A percentile compares a stretch with the other conserved stretches of the same genome.
Conservation (phyloP, 192 early-diverging fungal species). For the Rhizoclosmatium globosum region DNA sequence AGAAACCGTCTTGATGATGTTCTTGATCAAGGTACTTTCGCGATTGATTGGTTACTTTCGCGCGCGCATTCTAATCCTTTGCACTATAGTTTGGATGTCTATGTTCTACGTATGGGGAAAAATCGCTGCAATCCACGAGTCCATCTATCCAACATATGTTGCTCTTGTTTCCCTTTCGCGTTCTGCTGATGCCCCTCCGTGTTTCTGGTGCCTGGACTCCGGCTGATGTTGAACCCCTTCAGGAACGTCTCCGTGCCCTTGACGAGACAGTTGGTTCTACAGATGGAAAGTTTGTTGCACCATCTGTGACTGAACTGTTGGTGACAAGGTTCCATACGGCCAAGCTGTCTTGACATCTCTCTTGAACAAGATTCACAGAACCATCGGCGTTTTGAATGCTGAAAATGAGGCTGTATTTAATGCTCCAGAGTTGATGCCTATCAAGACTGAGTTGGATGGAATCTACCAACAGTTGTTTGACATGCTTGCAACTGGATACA, state of each 20-base stretch:
- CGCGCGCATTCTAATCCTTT: too few species aligned
- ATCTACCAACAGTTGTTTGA: conserved; percentile 4
- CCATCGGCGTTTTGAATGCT: conserved; percentile 12
- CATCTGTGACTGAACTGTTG: neutral
- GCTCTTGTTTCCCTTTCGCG: conserved; percentile 23
- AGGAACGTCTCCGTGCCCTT: conserved; percentile 29
- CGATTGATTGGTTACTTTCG: too few species aligned
- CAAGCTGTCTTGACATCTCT: conserved; percentile 34
- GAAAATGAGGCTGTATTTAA: conserved; percentile 11
- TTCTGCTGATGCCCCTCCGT: conserved; percentile 32
- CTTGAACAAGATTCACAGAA: conserved; percentile 14
- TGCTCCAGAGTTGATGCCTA: neutral
- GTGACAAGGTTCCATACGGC: conserved; percentile 30
- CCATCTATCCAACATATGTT: conserved; percentile 39
- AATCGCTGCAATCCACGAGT: conserved; percentile 33
- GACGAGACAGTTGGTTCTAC: conserved; percentile 24
- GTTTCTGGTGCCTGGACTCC: conserved; percentile 30
- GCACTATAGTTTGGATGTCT: conserved; percentile 33
- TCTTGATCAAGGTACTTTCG: conserved; percentile 36
- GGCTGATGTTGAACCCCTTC: conserved; percentile 30
- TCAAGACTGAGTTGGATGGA: neutral
- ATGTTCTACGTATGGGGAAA: conserved; percentile 31
- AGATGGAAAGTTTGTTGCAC: conserved; percentile 33
- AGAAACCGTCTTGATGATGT: conserved; percentile 40
- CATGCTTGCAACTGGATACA: neutral